phyloP scores from a whole-genome alignment of 257 asterid species.

The Solanum pimpinellifolium region DNA sequence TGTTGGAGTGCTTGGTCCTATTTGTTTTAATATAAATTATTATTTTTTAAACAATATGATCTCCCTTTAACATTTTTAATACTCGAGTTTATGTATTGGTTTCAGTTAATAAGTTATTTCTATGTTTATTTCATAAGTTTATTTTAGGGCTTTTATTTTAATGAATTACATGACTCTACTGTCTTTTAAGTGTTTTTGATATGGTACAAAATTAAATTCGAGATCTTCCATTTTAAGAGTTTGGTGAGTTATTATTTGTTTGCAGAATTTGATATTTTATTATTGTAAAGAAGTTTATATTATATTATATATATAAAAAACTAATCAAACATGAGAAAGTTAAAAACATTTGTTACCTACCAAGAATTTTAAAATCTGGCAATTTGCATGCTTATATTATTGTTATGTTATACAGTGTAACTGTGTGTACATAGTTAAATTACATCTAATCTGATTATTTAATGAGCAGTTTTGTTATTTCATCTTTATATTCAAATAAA shows the following conservation, averaged over 20 bases:
- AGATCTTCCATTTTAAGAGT: not conserved
- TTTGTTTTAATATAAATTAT: not conserved
- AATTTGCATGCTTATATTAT: not conserved
- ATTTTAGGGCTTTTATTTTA: too few relatives aligned
- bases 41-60: too few relatives aligned
- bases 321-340: too few relatives aligned
- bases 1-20: not conserved
- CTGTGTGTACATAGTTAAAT: not conserved
- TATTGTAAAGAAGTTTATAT: not conserved
- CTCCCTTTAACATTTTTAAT: too few relatives aligned
- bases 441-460: not conserved
- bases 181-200: not conserved
- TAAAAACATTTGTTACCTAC: too few relatives aligned
- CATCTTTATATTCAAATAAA: not conserved
- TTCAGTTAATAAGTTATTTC: too few relatives aligned
- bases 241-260: not conserved
- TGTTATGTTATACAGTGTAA: not conserved
- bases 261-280: not conserved
- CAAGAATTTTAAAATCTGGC: not conserved
- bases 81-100: too few relatives aligned
- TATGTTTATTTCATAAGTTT: too few relatives aligned
- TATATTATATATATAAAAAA: too few relatives aligned
- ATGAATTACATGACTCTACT: not conserved
- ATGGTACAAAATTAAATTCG: not conserved
- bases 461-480: not conserved